Base-by-base conservation (phyloP, 2,329 filamentous ascomycete genomes). In the Cyphellophora europaea region DNA sequence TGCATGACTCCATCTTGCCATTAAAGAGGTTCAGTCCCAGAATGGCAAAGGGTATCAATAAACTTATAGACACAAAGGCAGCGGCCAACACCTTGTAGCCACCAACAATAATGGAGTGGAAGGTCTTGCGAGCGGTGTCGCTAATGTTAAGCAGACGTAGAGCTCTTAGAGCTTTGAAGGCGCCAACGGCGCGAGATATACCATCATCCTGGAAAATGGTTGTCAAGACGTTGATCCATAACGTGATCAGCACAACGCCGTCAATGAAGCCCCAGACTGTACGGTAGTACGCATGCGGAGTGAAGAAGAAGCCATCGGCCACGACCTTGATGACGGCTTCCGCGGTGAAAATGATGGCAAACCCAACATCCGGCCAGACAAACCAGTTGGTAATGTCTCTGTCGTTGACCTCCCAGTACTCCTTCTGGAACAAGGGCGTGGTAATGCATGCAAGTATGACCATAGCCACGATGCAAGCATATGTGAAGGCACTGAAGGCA, bases 231-330 rank as follows among this genome's bases (percentile, higher is more conserved):
- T 93, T 96, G 54, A 95, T 81, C 89, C 91, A 96, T 6, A 98
- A 72, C 0, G 91, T 96, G 37, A 94, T 66, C 34, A 98, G 67
- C 46, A 98, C 91, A 29, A 96, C 61, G 0, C 82, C 86, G 53
- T 98, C 91, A 45, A 98, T 95, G 42, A 94, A 79, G 5, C 91
- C 93, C 91, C 91, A 98, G 0, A 88, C 89, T 53, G 89, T 89
- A 50, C 91, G 79, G 56, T 95, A 86, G 55, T 94, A 98, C 3
- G 93, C 93, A 59, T 98, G 95, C 0, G 91, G 91, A 0, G 91
- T 95, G 76, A 85, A 96, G 56, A 95, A 82, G 50, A 94, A 82
- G 5, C 91, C 91, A 61, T 98, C 91, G 0, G 91, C 91, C 49
- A 98, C 77, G 36, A 93, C 79, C 57, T 98, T 98, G 62, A 98